These are phyloP conservation scores for Peronospora farinosa DNA, from an alignment of 352 stramenopile genomes.

Conservation along the genomic window DNA sequence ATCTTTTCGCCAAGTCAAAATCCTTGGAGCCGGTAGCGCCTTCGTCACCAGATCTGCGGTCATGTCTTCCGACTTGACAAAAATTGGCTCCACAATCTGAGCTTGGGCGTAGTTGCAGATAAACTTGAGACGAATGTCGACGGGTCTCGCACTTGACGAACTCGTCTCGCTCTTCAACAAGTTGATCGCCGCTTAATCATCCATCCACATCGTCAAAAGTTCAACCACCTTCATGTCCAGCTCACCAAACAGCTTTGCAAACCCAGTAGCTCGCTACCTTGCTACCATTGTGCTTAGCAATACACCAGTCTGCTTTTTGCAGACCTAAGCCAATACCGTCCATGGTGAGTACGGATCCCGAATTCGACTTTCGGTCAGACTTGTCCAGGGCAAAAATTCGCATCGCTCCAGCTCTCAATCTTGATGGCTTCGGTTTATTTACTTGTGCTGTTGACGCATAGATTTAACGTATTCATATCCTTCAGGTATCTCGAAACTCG, in stretches of 20 bases:
- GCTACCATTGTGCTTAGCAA: background rate
- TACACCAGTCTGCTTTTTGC: background rate
- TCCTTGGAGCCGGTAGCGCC: too few relatives aligned
- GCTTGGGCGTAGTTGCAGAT: conserved; percentile 1
- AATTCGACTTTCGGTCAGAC: background rate
- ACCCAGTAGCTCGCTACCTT: too few relatives aligned
- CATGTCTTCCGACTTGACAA: background rate
- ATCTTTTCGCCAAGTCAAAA: background rate
- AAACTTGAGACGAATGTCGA: background rate
- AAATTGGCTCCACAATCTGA: background rate
- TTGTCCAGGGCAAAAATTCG: too few relatives aligned
- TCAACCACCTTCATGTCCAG: background rate
- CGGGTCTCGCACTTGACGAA: background rate
- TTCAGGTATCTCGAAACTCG: background rate
- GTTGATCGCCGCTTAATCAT: background rate
- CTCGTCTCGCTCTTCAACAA: background rate
- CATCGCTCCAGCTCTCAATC: background rate
- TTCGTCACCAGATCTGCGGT: background rate
- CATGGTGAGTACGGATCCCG: background rate
- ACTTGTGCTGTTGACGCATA: background rate
- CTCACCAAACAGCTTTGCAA: too few relatives aligned
- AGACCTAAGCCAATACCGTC: background rate
- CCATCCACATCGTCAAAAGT: background rate
- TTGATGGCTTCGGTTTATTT: background rate
- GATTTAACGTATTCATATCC: background rate